Evolutionary conservation across 257 asterid genomes (phyloP).

Genomic region (Ligustrum vulgare): DNA sequence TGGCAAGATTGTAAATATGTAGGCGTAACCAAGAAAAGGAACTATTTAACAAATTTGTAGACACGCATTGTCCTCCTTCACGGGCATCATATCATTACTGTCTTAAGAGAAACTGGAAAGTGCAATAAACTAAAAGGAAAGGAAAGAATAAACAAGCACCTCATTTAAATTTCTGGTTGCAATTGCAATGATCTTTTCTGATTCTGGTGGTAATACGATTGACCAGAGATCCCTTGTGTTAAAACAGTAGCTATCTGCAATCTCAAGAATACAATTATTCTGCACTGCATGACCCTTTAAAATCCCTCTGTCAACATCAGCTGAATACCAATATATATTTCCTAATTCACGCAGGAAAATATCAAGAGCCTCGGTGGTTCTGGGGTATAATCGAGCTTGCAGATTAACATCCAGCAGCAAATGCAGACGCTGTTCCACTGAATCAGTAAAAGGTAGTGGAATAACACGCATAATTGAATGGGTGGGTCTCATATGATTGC

Average conservation of each 20-base stretch:
- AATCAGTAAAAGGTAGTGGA: conserved; percentile 82
- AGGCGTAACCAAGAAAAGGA: not conserved
- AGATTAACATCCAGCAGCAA: conserved; percentile 63
- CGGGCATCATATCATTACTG: conserved; percentile 12
- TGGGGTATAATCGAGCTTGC: conserved; percentile 76
- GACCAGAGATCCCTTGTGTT: conserved; percentile 75
- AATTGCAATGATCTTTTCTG: conserved; percentile 81
- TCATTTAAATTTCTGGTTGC: conserved; percentile 75
- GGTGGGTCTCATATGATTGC: conserved; percentile 48
- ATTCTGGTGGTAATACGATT: conserved; percentile 77
- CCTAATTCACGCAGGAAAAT: conserved; percentile 65
- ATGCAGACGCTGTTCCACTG: conserved; percentile 85
- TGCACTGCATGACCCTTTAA: conserved; percentile 77
- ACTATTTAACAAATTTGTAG: conserved; percentile 6
- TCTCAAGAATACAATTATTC: conserved; percentile 48
- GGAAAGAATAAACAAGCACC: conserved; percentile 44
- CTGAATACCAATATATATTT: conserved; percentile 88
- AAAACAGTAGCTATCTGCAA: conserved; percentile 67
- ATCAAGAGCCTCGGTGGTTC: conserved; percentile 79
- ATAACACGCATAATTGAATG: conserved; percentile 77
- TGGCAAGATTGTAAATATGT: not conserved
- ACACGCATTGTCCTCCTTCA: not conserved
- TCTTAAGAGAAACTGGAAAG: conserved; percentile 15
- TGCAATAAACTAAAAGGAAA: conserved; percentile 11
- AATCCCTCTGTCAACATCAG: conserved; percentile 56